Evolutionary conservation across 306 rosid genomes (phyloP), one percentile per base, ranked within the genome.

Genomic region (Lathyrus tuberosus): DNA sequence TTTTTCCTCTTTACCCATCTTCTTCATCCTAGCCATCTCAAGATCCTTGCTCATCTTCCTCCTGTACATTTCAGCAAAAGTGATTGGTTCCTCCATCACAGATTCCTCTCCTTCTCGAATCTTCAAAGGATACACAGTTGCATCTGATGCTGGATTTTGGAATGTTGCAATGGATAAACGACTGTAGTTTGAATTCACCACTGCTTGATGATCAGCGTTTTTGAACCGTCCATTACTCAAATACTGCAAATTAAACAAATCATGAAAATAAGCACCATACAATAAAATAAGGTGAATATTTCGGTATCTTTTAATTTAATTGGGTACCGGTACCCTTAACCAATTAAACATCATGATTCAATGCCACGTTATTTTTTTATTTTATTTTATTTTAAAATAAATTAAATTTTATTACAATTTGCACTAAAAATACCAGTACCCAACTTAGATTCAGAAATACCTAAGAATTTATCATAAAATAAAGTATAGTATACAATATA

Each of bases 171-270:
- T 89, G 6, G 99, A 94, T 66, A 94, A 62, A 31, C 99, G 80
- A 63, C 89, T 89, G 5, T 20, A 9, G 76, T 89, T 80, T 0
- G 96, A 88, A 86, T 94, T 94, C 81, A 94, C 99, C 67, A 91
- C 99, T 18, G 97, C 99, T 67, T 84, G 92, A 56, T 94, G 99
- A 59, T 94, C 97, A 5, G 96, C 99, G 22, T 84, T 94, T 84
- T 80, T 94, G 84, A 94, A 94, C 81, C 96, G 87, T 64, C 99
- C 97, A 52, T 94, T 91, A 57, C 99, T 88, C 65, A 94, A 72
- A 82, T n/a, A 87, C 98, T 90, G 70, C 81, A 14, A 14, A 3
- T 31, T n/a, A 14, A 14, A 33, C 62, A 51, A 51, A 51, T 17
- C 11, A 33, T 33, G 8, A 31, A 31, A 31, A 31, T 31, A 31